These are phyloP conservation scores for Hydnomerulius pinastri DNA, from an alignment of 768 basidiomycete species.

Conservation along the genomic window DNA sequence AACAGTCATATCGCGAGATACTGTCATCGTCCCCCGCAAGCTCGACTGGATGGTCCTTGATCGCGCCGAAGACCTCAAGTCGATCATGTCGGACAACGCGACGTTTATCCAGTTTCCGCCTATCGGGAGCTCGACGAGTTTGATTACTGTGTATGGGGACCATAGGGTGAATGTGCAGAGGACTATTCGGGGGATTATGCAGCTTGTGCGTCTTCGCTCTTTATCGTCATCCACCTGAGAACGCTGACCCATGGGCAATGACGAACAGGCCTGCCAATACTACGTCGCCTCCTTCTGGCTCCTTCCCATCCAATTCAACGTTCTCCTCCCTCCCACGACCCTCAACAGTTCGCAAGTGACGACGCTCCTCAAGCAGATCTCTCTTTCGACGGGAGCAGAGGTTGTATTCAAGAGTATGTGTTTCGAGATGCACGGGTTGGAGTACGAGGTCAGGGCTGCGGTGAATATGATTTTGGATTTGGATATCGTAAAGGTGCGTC, in stretches of 20 bases:
- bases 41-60: conserved; percentile 99
- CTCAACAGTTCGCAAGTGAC: conserved; percentile 84
- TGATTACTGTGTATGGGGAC: conserved; percentile 94
- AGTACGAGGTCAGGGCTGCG: conserved; percentile 86
- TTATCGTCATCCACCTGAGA: conserved; percentile 1
- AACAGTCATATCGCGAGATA: conserved; percentile 87
- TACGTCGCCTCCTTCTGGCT: conserved; percentile 99
- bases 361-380: conserved; percentile 82
- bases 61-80: conserved; percentile 88
- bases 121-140: conserved; percentile 87
- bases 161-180: conserved; percentile 92
- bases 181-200: conserved; percentile 93
- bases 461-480: conserved; percentile 86
- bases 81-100: conserved; percentile 94
- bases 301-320: conserved; percentile 91
- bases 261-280: conserved; percentile 81
- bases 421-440: conserved; percentile 95
- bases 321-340: conserved; percentile 78
- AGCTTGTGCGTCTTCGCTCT: conserved; percentile 62
- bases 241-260: conserved; percentile 19
- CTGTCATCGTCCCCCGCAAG: conserved; percentile 92
- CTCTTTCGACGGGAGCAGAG: conserved; percentile 86
- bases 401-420: conserved; percentile 97
- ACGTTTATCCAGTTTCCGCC: conserved; percentile 94
- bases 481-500: conserved; percentile 85